These are phyloP conservation scores for Metschnikowia hibisci DNA, from an alignment of 805 yeast species.

Conservation along the genomic window DNA sequence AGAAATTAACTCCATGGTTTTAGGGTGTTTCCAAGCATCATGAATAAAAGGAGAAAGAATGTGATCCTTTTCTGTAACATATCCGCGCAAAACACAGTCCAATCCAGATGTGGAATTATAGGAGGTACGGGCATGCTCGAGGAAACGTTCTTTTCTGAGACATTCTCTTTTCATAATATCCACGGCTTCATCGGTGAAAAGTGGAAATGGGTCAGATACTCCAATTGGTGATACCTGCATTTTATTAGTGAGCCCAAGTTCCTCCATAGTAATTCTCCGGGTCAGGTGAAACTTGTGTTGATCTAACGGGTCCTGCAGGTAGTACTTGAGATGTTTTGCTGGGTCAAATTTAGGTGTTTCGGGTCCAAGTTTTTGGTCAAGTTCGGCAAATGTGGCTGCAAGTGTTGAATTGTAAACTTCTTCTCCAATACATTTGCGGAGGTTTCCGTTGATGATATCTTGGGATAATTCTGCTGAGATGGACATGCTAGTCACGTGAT, in stretches of 20 bases:
- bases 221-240: constrained; percentile 53
- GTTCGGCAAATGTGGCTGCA: constrained; percentile 9
- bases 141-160: constrained; percentile 43
- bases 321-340: constrained; percentile 28
- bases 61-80: constrained; percentile 31
- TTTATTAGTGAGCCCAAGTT: constrained; percentile 43
- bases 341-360: constrained; percentile 30
- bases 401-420: constrained; percentile 23
- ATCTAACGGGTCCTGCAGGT: constrained; percentile 29
- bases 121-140: constrained; percentile 41
- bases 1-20: constrained; percentile 48
- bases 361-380: constrained; percentile 8
- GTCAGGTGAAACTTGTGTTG: constrained; percentile 36
- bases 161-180: constrained; percentile 56
- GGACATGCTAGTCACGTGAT: neutral
- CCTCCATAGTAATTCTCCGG: constrained; percentile 42
- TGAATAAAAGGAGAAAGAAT: constrained; percentile 47
- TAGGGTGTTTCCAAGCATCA: constrained; percentile 58
- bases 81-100: constrained; percentile 51
- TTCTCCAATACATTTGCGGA: constrained; percentile 32
- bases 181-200: constrained; percentile 58
- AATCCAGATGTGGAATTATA: constrained; percentile 45
- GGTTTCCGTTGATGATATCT: constrained; percentile 34
- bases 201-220: constrained; percentile 56
- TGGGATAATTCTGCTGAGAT: constrained; percentile 27